Evolutionary conservation across 2,329 filamentous ascomycete species (phyloP), one percentile per base, ranked within the genome.

Genomic region (Botrytis squamosa): DNA sequence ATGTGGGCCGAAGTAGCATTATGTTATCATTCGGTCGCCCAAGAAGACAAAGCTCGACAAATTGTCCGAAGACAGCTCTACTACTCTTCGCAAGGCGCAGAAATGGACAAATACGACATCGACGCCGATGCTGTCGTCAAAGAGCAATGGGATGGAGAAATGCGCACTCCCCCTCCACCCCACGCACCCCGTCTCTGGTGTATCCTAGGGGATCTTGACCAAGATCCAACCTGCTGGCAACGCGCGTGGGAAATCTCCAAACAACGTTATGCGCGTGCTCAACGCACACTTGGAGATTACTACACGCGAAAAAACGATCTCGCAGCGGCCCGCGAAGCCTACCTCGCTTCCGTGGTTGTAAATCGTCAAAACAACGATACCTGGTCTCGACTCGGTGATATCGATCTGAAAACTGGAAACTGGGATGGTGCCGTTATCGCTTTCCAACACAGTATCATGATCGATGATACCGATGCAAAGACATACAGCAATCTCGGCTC

Each of bases 1-100:
- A 91, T 98, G 82, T 98, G 96, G 94, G 93, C 96, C 1, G 96
- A 99, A 83, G 94, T 95, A 7, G 95, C 96, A 0, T 86, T 99
- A 2, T 99, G 96, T 81, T 80, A 86, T 81, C 64, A 88, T 84
- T 33, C 85, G 83, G 78, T 70, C 86, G 73, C 84, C 83, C 70
- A 89, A 83, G 95, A 98, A 82, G 92, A 92, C 38, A 96, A 96
- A 80, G 96, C 94, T 1, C 89, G 89, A 72, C 88, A 87, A 4
- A 88, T 98, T 67, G 85, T 98, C 25, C 89, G 93, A 71, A 90
- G 91, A 83, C 91, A 95, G 72, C 85, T 99, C 0, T 98, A 93
- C 84, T 87, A 92, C 67, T 88, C 89, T 18, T 91, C 89, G 0
- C 81, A 81, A 42, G 80, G 82, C 1, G 78, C 82, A 6, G 81